These are phyloP conservation scores for Aspergillus bridgeri DNA, from an alignment of 495 filamentous ascomycete genomes.

Conservation along the genomic window DNA sequence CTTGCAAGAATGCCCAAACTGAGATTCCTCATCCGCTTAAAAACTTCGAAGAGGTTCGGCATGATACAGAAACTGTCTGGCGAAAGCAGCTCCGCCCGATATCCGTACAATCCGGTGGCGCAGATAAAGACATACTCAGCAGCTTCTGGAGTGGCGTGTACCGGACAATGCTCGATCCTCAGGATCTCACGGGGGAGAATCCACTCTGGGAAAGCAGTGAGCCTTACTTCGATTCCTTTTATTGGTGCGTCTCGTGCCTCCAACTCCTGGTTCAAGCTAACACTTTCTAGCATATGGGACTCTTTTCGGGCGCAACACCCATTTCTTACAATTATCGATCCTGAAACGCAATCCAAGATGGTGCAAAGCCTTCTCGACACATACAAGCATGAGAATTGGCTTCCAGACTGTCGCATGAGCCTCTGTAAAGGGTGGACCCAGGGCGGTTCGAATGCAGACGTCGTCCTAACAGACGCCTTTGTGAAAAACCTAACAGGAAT, in stretches of 20 bases:
- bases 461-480: constrained; percentile 71
- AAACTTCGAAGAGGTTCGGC: constrained; percentile 38
- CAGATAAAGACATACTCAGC: constrained; percentile 53
- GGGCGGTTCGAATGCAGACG: constrained; percentile 77
- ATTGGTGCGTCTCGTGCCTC: constrained; percentile 40
- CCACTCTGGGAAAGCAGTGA: constrained; percentile 66
- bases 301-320: constrained; percentile 63
- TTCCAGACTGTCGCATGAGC: constrained; percentile 67
- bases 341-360: constrained; percentile 56
- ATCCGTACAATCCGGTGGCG: constrained; percentile 25
- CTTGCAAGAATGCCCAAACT: constrained; percentile 56
- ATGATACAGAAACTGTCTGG: constrained; percentile 42
- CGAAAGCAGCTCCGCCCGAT: constrained; percentile 52
- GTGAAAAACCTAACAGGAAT: constrained; percentile 66
- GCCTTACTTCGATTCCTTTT: constrained; percentile 59
- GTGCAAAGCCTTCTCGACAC: constrained; percentile 71
- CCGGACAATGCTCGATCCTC: constrained; percentile 63
- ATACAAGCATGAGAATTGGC: constrained; percentile 64
- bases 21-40: constrained; percentile 48
- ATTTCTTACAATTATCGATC: constrained; percentile 65
- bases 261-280: constrained; percentile 9
- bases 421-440: constrained; percentile 67
- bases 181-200: constrained; percentile 73
- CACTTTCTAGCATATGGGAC: constrained; percentile 47
- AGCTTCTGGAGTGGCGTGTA: constrained; percentile 55